Conservation (phyloP, 352 stramenopile species). For the Phytophthora kernoviae region DNA sequence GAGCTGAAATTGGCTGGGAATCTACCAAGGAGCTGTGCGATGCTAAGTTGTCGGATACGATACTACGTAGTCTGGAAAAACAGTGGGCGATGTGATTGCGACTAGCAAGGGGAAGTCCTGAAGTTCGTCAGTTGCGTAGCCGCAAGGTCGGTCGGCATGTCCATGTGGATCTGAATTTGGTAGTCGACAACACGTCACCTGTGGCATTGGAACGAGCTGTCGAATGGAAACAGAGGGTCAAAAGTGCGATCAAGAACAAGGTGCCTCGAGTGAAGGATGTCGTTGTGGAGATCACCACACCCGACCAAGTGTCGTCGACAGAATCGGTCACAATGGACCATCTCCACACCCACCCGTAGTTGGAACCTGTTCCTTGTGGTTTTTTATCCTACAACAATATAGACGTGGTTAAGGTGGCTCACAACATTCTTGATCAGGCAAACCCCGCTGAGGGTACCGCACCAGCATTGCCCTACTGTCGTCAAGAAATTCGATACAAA, state of each 20-base stretch:
- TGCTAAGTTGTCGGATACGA: constrained; percentile 47
- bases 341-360: constrained; percentile 7
- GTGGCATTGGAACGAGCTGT: constrained; percentile 46
- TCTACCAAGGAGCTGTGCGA: constrained; percentile 70
- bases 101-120: constrained; percentile 51
- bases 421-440: too few relatives aligned
- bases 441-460: too few relatives aligned
- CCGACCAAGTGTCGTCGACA: constrained; percentile 12
- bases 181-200: constrained; percentile 35
- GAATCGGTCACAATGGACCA: constrained; percentile 14
- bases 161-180: constrained; percentile 65
- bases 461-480: too few relatives aligned
- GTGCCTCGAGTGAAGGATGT: constrained; percentile 70
- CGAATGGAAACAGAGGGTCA: constrained; percentile 66
- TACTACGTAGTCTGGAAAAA: constrained; percentile 41
- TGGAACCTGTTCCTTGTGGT: constrained; percentile 1
- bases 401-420: background rate
- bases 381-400: background rate
- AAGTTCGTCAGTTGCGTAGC: constrained; percentile 57
- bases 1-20: constrained; percentile 68
- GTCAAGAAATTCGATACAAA: too few relatives aligned
- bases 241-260: constrained; percentile 42
- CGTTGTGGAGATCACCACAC: constrained; percentile 61
- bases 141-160: constrained; percentile 60
- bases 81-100: constrained; percentile 43